phyloP scores from a whole-genome alignment of 2,329 filamentous ascomycete species.

The Aspergillus sp. region DNA sequence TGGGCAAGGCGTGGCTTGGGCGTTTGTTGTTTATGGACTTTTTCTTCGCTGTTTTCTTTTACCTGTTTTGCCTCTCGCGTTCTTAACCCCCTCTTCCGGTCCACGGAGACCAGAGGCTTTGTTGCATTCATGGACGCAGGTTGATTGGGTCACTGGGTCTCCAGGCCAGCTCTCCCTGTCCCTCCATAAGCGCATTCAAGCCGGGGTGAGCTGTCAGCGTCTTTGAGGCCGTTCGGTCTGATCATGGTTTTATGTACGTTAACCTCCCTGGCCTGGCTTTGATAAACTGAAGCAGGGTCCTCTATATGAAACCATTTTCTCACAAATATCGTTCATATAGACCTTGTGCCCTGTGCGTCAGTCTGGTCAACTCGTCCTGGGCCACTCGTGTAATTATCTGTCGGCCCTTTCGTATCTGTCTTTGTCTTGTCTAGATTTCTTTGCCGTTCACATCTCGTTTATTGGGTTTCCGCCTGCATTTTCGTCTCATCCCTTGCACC shows the following conservation, averaged over 20 bases:
- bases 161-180: constrained; percentile 38
- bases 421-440: constrained; percentile 23
- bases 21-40: constrained; percentile 35
- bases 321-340: constrained; percentile 50
- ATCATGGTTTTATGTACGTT: constrained; percentile 54
- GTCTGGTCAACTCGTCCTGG: constrained; percentile 28
- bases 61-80: constrained; percentile 25
- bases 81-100: constrained; percentile 18
- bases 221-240: constrained; percentile 40
- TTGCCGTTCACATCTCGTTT: constrained; percentile 26
- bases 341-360: constrained; percentile 38
- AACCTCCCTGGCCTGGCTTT: constrained; percentile 53
- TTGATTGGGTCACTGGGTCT: constrained; percentile 35
- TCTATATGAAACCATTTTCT: constrained; percentile 52
- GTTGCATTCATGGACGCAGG: constrained; percentile 40
- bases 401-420: constrained; percentile 36
- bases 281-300: constrained; percentile 44
- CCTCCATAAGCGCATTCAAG: constrained; percentile 43
- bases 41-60: constrained; percentile 22
- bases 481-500: constrained; percentile 14
- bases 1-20: constrained; percentile 40
- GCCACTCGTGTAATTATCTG: constrained; percentile 42
- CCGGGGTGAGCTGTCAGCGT: constrained; percentile 42
- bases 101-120: constrained; percentile 34
- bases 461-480: constrained; percentile 16